phyloP scores from a whole-genome alignment of 164 flowering plant genomes.

The Houttuynia cordata region DNA sequence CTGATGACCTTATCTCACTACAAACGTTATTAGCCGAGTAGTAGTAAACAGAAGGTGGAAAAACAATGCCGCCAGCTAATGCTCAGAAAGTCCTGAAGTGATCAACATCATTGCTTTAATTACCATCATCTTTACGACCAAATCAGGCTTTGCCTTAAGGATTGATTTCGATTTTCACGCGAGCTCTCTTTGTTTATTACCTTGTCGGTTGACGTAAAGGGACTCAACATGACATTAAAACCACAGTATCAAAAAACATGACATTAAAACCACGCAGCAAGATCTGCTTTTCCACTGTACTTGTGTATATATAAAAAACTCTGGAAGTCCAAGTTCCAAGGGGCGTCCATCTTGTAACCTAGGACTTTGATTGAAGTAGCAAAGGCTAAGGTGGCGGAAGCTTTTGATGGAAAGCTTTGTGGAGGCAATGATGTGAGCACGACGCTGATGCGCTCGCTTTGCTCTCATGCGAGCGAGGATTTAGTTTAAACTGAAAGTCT shows the following conservation, averaged over 20 bases:
- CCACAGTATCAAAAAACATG: neutral
- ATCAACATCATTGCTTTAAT: neutral
- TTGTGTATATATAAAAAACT: too few relatives aligned
- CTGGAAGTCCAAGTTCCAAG: too few relatives aligned
- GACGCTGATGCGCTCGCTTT: too few relatives aligned
- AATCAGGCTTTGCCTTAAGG: neutral
- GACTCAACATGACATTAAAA: neutral
- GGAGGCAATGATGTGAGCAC: too few relatives aligned
- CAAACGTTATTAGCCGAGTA: neutral
- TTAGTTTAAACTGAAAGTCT: too few relatives aligned
- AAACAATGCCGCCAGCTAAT: neutral
- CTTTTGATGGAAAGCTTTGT: too few relatives aligned
- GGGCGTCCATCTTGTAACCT: too few relatives aligned
- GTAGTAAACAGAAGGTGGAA: neutral
- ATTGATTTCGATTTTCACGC: neutral
- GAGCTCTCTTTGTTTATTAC: neutral
- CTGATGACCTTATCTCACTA: neutral
- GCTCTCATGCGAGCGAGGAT: too few relatives aligned
- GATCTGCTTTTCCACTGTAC: neutral
- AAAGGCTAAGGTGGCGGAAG: too few relatives aligned
- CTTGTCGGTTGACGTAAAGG: too few relatives aligned
- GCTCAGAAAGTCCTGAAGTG: neutral
- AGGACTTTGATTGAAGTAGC: too few relatives aligned
- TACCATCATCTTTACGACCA: neutral
- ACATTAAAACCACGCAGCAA: neutral